These are phyloP conservation scores for Pestalotiopsis sp. DNA, from an alignment of 2,329 filamentous ascomycete genomes.

Conservation along the genomic window DNA sequence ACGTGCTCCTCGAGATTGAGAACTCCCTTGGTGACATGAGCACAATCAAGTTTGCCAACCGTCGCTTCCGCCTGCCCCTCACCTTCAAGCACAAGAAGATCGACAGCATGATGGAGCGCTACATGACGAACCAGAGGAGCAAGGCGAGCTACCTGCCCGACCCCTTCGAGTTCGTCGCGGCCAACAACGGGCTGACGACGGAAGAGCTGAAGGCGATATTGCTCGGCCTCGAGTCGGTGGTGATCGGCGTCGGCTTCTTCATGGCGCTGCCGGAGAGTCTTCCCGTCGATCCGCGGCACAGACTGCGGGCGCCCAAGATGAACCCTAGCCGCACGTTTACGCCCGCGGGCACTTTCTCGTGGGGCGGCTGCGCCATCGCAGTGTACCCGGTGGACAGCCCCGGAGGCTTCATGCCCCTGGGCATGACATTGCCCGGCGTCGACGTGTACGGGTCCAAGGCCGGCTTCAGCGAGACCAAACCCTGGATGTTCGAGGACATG, in stretches of 20 bases:
- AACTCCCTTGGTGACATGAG: slow-evolving; percentile 37
- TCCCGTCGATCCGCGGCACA: slow-evolving; percentile 51
- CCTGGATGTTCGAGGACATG: slow-evolving; percentile 58
- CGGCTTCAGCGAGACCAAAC: slow-evolving; percentile 43
- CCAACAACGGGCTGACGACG: slow-evolving; percentile 3
- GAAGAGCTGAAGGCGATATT: slow-evolving; percentile 15
- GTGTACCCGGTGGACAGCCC: slow-evolving; percentile 58
- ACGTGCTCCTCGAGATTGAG: slow-evolving; percentile 36
- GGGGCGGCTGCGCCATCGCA: slow-evolving; percentile 54
- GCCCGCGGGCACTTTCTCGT: slow-evolving; percentile 54
- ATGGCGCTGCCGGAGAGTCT: slow-evolving; percentile 10
- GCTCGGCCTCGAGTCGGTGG: slow-evolving; percentile 13
- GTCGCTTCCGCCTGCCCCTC: slow-evolving; percentile 44
- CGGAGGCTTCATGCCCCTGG: slow-evolving; percentile 56
- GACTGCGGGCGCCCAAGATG: slow-evolving; percentile 55
- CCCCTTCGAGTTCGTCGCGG: slow-evolving; percentile 25
- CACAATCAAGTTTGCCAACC: slow-evolving; percentile 39
- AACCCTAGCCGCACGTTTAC: slow-evolving; percentile 58
- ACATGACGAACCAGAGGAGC: slow-evolving; percentile 27
- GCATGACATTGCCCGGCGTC: slow-evolving; percentile 51
- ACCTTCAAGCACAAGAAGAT: slow-evolving; percentile 36
- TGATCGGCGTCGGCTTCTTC: slow-evolving; percentile 10
- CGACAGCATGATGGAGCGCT: slow-evolving; percentile 22
- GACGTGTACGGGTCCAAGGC: slow-evolving; percentile 53
- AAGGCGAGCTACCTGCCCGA: slow-evolving; percentile 30